phyloP scores from a whole-genome alignment of 345 rosid genomes.

The Eutrema heterophyllum region DNA sequence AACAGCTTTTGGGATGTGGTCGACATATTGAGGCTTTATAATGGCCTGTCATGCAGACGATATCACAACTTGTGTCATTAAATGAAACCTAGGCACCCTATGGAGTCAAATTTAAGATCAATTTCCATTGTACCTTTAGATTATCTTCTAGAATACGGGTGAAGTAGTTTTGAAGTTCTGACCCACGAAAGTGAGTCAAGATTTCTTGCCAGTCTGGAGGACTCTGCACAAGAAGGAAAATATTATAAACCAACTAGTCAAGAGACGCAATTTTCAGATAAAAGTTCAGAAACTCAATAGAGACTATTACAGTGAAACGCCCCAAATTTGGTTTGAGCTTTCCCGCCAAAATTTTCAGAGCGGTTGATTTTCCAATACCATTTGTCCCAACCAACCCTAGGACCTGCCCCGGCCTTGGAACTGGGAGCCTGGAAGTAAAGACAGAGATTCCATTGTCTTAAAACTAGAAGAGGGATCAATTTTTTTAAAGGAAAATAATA shows the following conservation, averaged over 20 bases:
- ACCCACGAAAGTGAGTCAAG: slow-evolving; percentile 92
- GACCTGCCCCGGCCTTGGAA: slow-evolving; percentile 98
- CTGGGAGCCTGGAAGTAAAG: slow-evolving; percentile 67
- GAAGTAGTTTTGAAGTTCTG: slow-evolving; percentile 94
- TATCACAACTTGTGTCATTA: background rate
- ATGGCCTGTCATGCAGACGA: slow-evolving; percentile 53
- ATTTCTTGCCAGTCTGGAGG: slow-evolving; percentile 99
- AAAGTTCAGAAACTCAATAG: background rate
- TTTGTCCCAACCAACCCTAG: slow-evolving; percentile 99
- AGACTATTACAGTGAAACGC: slow-evolving; percentile 61
- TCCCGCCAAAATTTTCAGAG: slow-evolving; percentile 92
- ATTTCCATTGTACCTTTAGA: slow-evolving; percentile 53
- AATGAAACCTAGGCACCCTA: background rate
- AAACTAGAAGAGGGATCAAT: background rate
- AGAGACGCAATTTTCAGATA: background rate
- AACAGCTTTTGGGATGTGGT: slow-evolving; percentile 94
- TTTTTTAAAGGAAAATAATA: background rate
- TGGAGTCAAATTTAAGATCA: background rate
- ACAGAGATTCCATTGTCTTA: slow-evolving; percentile 13
- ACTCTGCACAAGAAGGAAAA: slow-evolving; percentile 42
- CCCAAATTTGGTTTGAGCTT: slow-evolving; percentile 97
- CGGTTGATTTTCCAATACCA: slow-evolving; percentile 98
- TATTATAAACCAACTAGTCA: background rate
- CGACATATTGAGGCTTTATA: slow-evolving; percentile 98
- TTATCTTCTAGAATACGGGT: slow-evolving; percentile 95